Evolutionary conservation across 2,329 filamentous ascomycete genomes (phyloP).

Genomic region (Aspergillus tanneri): DNA sequence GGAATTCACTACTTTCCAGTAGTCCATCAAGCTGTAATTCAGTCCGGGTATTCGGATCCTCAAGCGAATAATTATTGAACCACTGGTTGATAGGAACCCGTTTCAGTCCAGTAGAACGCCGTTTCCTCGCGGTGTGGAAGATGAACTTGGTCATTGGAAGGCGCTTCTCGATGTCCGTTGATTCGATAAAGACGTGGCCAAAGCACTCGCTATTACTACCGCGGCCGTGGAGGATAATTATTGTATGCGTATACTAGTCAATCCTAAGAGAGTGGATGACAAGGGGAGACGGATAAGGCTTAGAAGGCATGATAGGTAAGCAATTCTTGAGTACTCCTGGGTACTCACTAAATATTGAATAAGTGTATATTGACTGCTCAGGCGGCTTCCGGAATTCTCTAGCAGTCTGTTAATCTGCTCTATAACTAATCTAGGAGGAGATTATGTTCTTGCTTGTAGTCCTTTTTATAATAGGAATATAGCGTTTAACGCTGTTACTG

Average conservation of each 20-base stretch:
- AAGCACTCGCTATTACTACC: conserved; percentile 38
- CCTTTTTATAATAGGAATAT: too few relatives aligned
- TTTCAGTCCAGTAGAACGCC: conserved; percentile 47
- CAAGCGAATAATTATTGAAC: conserved; percentile 50
- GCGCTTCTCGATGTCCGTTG: conserved; percentile 16
- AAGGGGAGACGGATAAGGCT: conserved; percentile 18
- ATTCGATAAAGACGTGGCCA: conserved; percentile 33
- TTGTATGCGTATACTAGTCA: conserved; percentile 33
- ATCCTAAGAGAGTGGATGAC: conserved; percentile 17
- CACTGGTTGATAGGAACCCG: conserved; percentile 50
- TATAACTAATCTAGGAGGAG: too few relatives aligned
- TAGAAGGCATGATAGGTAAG: conserved; percentile 1
- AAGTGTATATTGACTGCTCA: too few relatives aligned
- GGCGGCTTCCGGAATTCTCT: too few relatives aligned
- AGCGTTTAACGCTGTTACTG: too few relatives aligned
- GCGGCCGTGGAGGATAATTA: conserved; percentile 46
- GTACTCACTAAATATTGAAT: too few relatives aligned
- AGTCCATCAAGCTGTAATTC: conserved; percentile 50
- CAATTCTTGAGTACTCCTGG: too few relatives aligned
- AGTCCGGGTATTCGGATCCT: conserved; percentile 42
- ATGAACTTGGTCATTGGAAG: conserved; percentile 46
- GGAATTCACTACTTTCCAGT: conserved; percentile 40
- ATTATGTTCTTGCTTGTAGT: too few relatives aligned
- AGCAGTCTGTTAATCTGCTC: too few relatives aligned
- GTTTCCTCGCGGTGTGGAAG: conserved; percentile 51